Base-by-base conservation (phyloP, 768 basidiomycete genomes). In the Lactarius evosmus region DNA sequence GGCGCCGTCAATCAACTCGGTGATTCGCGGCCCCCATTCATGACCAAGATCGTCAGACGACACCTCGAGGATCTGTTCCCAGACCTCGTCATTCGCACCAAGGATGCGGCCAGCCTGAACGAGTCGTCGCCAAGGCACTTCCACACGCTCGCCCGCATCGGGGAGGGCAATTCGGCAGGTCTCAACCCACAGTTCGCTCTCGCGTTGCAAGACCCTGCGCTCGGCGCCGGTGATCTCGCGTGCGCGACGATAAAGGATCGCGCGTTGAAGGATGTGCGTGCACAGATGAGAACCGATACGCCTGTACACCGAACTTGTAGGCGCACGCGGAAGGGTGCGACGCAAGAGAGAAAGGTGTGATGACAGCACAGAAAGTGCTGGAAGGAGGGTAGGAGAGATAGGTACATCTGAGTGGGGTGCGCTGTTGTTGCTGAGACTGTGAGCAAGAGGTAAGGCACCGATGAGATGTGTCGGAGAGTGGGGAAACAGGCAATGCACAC, bases 111-210 rank as follows among this genome's bases (percentile, higher is more conserved):
- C 88, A 1, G 89, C 88, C 61, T 88, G 86, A 19, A 89, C 72
- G 40, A 95, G 77, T 60, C 80, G 80, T 56, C 82, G 76, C 94
- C 95, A 96, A 3, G 93, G 91, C 0, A 81, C 82, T 71, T 89
- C 88, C 1, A 88, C 81, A 19, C 85, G 81, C 58, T 78, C 81
- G 44, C 82, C 74, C 41, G 74, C 73, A 12, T 76, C 80, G 50
- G 74, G 76, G 72, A 93, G 75, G 2, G 85, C 87, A 25, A 77
- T 75, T 30, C 84, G 82, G 63, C 86, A 91, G 7, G 90, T 88
- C 75, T 92, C 89, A 6, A 88, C 80, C 94, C 95, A 94, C 54
- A 93, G 79, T 70, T 86, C 82, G 77, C 84, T 85, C 74, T 98
- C 95, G 1, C 82, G 82, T 25, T 78, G 78, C 25, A 96, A 80